Evolutionary conservation across 2,329 filamentous ascomycete genomes (phyloP), one percentile per base, ranked within the genome.

Genomic region (Mariannaea sp.): DNA sequence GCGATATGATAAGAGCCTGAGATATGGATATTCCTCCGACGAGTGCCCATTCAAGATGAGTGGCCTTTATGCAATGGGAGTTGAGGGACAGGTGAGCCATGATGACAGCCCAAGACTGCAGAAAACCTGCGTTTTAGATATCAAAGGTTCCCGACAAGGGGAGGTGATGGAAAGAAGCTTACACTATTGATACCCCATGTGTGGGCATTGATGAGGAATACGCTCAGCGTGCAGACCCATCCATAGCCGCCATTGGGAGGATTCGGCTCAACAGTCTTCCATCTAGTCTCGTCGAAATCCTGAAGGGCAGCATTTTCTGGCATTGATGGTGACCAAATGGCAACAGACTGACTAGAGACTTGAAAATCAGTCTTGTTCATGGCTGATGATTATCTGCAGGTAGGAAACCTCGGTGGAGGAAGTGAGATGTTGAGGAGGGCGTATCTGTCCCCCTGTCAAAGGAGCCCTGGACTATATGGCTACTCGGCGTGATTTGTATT

Each of bases 21-120:
- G 49, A 56, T 19, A 63, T 52, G 55, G 61, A 67, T 3, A 69
- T 59, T 10, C 53, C 53, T 27, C 88, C 88, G 17, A 92, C 79
- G 65, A 92, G 90, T 39, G 88, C 88, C 70, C 85, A 91, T 8
- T 84, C 77, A 3, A 90, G 77, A 2, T 80, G 72, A 0, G 80
- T 83, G 5, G 86, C 80, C 13, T 79, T 80, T 0, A 49, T 41
- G 19, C 22, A 29, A 14, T 41, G 13, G 16, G 46, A 33, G 14
- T 35, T 82, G 77, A 59, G 87, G 89, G 81, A 72, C 50, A 80
- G 80, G 63, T 80, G 76, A 5, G 79, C 79, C 2, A 82, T 72
- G 59, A 82, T 82, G 17, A 82, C 77, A 17, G 62, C 60, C 49
- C 67, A 69, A 32, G 58, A 63, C 27, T 64, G 59, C 7, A 10